Evolutionary conservation across 257 asterid species (phyloP).

Genomic region (Verbena officinalis): DNA sequence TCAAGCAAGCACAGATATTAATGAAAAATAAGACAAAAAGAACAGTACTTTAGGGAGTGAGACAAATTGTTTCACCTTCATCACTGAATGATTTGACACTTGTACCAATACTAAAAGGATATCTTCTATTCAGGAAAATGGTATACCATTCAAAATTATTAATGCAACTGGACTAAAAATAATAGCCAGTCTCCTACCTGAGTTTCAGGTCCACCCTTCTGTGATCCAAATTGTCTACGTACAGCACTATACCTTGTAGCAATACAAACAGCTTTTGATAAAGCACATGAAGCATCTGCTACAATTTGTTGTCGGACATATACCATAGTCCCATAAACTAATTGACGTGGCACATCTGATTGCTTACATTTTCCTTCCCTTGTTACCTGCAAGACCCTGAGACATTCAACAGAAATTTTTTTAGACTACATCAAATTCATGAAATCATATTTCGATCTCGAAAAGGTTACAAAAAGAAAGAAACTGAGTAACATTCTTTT

Average conservation of each 20-base stretch:
- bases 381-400: slow-evolving; percentile 92
- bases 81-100: slow-evolving; percentile 20
- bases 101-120: slow-evolving; percentile 16
- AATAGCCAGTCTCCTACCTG: slow-evolving; percentile 57
- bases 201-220: slow-evolving; percentile 89
- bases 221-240: slow-evolving; percentile 95
- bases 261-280: slow-evolving; percentile 92
- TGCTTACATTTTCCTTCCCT: slow-evolving; percentile 81
- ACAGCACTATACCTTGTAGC: slow-evolving; percentile 97
- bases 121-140: slow-evolving; percentile 5
- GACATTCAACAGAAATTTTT: slow-evolving; percentile 17
- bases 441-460: background rate
- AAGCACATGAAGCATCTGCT: slow-evolving; percentile 86
- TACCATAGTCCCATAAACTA: slow-evolving; percentile 96
- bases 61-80: slow-evolving; percentile 10
- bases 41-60: slow-evolving; percentile 1
- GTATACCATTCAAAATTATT: slow-evolving; percentile 5
- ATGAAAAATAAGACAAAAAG: background rate
- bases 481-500: slow-evolving; percentile 10
- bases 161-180: slow-evolving; percentile 4
- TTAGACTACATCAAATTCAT: background rate
- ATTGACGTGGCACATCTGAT: slow-evolving; percentile 87
- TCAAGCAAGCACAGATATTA: slow-evolving; percentile 11
- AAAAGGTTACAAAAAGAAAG: background rate
- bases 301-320: slow-evolving; percentile 87